Percentiles rank a stretch among this genome's conserved stretches.
Conservation (phyloP, 2,329 filamentous ascomycete species). For the Pseudogymnoascus pannorum region DNA sequence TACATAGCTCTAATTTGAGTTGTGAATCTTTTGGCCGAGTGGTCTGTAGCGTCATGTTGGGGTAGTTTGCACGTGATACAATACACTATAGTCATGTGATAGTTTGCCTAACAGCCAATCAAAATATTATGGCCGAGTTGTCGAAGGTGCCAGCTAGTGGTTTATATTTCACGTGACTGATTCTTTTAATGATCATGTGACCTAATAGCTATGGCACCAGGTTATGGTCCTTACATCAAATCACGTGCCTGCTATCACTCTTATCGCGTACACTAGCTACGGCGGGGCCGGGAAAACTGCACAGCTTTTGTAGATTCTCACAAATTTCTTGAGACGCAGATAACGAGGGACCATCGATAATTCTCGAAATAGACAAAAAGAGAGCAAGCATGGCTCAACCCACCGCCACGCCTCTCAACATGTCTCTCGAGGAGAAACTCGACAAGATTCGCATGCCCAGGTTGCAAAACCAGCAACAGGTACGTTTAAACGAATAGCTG, state of each 20-base stretch:
- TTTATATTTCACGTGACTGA: background rate
- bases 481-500: constrained; percentile 35
- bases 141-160: background rate
- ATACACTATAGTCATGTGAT: background rate
- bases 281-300: constrained; percentile 11
- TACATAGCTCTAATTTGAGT: no score
- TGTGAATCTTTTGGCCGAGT: background rate
- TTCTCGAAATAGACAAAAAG: constrained; percentile 6
- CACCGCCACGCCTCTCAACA: constrained; percentile 29
- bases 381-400: constrained; percentile 21
- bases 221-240: background rate
- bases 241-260: background rate
- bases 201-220: background rate
- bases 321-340: constrained; percentile 17
- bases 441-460: constrained; percentile 97
- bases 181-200: background rate
- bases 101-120: background rate
- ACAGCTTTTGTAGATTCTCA: constrained; percentile 13
- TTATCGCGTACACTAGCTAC: constrained; percentile 6
- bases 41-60: background rate
- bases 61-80: background rate
- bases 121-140: background rate
- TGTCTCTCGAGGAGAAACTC: constrained; percentile 79
- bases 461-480: constrained; percentile 90
- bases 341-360: constrained; percentile 11